These are phyloP conservation scores for Mrakia hoshinonis DNA, from an alignment of 768 basidiomycete species.

Conservation along the genomic window DNA sequence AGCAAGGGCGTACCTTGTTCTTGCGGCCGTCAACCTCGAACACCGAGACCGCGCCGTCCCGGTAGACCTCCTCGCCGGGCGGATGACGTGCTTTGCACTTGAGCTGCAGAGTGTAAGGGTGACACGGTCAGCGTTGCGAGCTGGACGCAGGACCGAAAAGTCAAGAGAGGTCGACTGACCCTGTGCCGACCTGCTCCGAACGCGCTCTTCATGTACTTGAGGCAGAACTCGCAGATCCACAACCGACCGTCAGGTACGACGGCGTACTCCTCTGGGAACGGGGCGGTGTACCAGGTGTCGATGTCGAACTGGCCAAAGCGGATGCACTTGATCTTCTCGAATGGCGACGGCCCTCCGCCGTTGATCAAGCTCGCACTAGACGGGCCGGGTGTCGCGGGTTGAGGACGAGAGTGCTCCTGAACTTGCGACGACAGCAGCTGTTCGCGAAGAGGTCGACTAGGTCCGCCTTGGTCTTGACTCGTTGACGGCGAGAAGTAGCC, in stretches of 20 bases:
- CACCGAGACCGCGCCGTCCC: conserved; percentile 76
- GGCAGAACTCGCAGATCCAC: conserved; percentile 96
- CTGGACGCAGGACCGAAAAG: background rate
- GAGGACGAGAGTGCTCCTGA: conserved; percentile 45
- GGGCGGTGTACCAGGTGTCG: conserved; percentile 97
- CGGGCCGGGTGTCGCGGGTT: background rate
- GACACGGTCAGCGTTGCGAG: background rate
- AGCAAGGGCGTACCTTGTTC: conserved; percentile 60
- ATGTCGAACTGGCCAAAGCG: conserved; percentile 87
- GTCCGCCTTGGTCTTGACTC: background rate
- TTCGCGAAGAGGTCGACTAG: conserved; percentile 30
- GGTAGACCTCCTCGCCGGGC: conserved; percentile 95
- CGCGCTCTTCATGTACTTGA: conserved; percentile 88
- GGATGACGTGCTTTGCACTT: conserved; percentile 94
- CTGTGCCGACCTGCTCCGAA: conserved; percentile 78
- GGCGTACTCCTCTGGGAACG: conserved; percentile 95
- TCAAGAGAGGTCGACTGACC: conserved; percentile 47
- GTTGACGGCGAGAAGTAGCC: background rate
- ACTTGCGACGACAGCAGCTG: background rate
- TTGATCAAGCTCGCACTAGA: background rate
- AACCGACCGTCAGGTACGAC: conserved; percentile 80
- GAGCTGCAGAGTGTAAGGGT: conserved; percentile 47
- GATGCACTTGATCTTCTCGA: conserved; percentile 64
- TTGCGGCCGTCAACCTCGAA: conserved; percentile 97
- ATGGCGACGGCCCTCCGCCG: background rate